phyloP scores from a whole-genome alignment of 495 filamentous ascomycete genomes.

The Rostrohypoxylon terebratum region DNA sequence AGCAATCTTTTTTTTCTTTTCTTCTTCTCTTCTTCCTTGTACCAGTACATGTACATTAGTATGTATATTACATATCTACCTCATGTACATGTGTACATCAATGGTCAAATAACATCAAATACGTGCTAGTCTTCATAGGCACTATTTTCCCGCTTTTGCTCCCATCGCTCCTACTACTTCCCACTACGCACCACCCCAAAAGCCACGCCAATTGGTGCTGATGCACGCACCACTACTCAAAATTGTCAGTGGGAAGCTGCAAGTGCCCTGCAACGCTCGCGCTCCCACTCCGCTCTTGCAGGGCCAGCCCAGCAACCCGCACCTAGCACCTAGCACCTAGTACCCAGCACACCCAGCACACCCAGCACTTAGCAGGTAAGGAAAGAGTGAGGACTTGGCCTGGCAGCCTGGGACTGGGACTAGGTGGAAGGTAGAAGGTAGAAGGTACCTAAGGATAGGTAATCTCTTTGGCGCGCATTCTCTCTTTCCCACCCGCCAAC shows the following conservation, averaged over 20 bases:
- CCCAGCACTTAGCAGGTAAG: constrained; percentile 12
- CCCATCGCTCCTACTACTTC: constrained; percentile 17
- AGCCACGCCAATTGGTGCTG: constrained; percentile 39
- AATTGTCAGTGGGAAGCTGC: constrained; percentile 46
- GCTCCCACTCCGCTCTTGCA: constrained; percentile 42
- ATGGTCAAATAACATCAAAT: constrained; percentile 1
- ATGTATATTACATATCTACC: constrained; percentile 19
- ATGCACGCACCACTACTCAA: constrained; percentile 47
- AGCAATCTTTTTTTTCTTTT: constrained; percentile 8
- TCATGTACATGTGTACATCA: constrained; percentile 32
- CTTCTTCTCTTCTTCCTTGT: background rate
- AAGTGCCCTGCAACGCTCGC: constrained; percentile 44
- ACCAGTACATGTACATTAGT: constrained; percentile 33
- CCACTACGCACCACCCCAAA: constrained; percentile 10
- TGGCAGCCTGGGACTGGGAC: background rate
- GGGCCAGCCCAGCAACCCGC: constrained; percentile 34
- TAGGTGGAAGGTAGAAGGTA: constrained; percentile 31
- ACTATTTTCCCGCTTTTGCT: constrained; percentile 41
- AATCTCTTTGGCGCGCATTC: constrained; percentile 50
- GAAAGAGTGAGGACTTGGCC: background rate
- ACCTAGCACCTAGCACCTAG: constrained; percentile 24
- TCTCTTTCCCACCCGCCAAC: constrained; percentile 51
- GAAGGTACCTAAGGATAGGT: constrained; percentile 36
- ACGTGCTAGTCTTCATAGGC: constrained; percentile 33
- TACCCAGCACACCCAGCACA: no score